phyloP scores from a whole-genome alignment of 2,329 filamentous ascomycete genomes.

The Beauveria australis region DNA sequence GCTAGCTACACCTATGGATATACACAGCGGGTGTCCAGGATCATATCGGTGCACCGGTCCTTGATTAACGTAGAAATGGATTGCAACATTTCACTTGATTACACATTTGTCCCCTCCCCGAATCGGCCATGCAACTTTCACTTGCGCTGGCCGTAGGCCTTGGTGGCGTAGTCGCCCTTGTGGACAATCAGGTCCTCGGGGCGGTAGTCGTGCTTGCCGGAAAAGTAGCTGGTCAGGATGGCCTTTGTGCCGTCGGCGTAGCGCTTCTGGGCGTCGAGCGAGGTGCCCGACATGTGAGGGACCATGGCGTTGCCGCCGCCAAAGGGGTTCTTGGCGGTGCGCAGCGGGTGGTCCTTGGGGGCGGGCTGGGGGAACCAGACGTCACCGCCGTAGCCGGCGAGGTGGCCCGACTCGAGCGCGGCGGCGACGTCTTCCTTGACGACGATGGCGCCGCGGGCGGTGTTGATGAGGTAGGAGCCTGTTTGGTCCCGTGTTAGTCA shows the following conservation, averaged over 20 bases:
- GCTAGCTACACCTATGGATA: conserved; percentile 4
- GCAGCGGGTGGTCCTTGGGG: conserved; percentile 84
- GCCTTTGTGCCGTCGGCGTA: conserved; percentile 82
- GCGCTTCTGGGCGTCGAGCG: conserved; percentile 92
- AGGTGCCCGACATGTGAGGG: conserved; percentile 97
- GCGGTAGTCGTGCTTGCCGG: conserved; percentile 78
- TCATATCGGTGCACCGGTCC: conserved; percentile 2
- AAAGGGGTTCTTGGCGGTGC: conserved; percentile 88
- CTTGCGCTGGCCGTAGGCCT: conserved; percentile 74
- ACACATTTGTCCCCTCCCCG: background rate
- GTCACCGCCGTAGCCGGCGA: conserved; percentile 80
- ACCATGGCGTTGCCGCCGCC: conserved; percentile 98
- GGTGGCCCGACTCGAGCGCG: conserved; percentile 84
- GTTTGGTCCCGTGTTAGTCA: background rate
- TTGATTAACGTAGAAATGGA: background rate
- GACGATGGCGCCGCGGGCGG: conserved; percentile 94
- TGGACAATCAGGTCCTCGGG: conserved; percentile 86
- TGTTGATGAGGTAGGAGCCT: conserved; percentile 97
- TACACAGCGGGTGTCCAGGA: conserved; percentile 8
- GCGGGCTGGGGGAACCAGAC: conserved; percentile 98
- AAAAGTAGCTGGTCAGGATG: conserved; percentile 88
- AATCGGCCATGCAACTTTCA: conserved; percentile 20
- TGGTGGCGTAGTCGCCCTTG: conserved; percentile 88
- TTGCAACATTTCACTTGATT: background rate
- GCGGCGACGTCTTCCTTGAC: conserved; percentile 98